Percentiles rank a stretch among this genome's conserved stretches.
These are phyloP conservation scores for Ogataea chonburiensis DNA, from an alignment of 805 yeast species.

Conservation along the genomic window DNA sequence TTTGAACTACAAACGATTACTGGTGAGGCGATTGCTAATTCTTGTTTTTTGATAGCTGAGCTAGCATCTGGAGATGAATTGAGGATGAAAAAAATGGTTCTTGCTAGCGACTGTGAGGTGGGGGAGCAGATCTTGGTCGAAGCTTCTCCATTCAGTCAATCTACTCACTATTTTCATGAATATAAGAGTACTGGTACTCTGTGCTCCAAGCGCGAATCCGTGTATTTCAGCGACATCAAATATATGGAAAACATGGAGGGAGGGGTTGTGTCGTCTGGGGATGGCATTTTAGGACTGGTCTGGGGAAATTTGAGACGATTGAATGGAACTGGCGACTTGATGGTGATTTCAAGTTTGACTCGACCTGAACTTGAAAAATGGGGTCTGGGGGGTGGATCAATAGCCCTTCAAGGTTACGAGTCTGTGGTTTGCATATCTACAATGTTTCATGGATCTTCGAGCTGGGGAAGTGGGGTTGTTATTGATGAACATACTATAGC, in stretches of 20 bases:
- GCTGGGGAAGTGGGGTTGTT: constrained; percentile 48
- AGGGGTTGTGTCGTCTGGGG: constrained; percentile 27
- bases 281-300: constrained; percentile 36
- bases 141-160: constrained; percentile 26
- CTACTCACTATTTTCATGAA: constrained; percentile 17
- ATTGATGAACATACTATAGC: constrained; percentile 34
- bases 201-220: constrained; percentile 16
- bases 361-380: not conserved
- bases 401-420: not conserved
- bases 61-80: not conserved
- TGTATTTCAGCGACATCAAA: constrained; percentile 37
- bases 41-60: constrained; percentile 15
- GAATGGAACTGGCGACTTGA: constrained; percentile 47
- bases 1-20: constrained; percentile 27
- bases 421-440: constrained; percentile 21
- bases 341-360: constrained; percentile 20
- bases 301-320: constrained; percentile 38
- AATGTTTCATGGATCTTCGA: constrained; percentile 9
- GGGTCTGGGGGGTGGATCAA: not conserved
- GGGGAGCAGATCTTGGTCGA: constrained; percentile 16
- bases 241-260: constrained; percentile 49
- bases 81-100: not conserved
- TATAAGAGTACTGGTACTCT: constrained; percentile 1
- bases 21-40: constrained; percentile 28
- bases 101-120: not conserved